Evolutionary conservation across 2,329 filamentous ascomycete species (phyloP).

Genomic region (Sarocladiaceae sp.): DNA sequence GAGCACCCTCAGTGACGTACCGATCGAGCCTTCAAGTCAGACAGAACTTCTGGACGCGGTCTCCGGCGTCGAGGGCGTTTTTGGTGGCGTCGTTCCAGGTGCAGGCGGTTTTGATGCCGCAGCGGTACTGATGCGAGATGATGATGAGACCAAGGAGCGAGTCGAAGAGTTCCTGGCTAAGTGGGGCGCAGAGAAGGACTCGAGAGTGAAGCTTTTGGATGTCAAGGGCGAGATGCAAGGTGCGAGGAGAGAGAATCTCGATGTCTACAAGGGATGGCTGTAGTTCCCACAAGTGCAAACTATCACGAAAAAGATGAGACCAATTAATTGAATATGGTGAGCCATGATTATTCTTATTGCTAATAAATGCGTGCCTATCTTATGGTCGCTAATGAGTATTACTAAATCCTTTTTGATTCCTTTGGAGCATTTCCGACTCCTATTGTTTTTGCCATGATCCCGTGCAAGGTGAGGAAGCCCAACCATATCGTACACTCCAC

Average conservation of each 20-base stretch:
- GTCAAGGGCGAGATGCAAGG: conserved; percentile 74
- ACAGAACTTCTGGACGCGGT: conserved; percentile 79
- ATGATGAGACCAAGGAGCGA: conserved; percentile 54
- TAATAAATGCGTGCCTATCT: conserved; percentile 1
- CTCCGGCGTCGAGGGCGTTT: conserved; percentile 68
- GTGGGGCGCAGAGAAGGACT: conserved; percentile 57
- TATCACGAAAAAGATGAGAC: not conserved
- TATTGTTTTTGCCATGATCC: not conserved
- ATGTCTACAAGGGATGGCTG: conserved; percentile 42
- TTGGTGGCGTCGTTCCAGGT: conserved; percentile 88
- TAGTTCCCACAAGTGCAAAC: conserved; percentile 11
- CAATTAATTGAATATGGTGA: not conserved
- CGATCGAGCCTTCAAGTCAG: conserved; percentile 85
- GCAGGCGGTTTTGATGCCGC: conserved; percentile 93
- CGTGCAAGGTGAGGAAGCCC: not conserved
- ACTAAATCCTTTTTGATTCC: not conserved
- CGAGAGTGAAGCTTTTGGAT: conserved; percentile 62
- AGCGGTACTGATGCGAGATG: conserved; percentile 73
- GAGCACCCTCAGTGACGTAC: conserved; percentile 69
- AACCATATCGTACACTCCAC: no score
- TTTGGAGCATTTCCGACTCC: not conserved
- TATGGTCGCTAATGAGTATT: not conserved
- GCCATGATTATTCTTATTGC: not conserved
- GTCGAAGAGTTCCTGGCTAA: conserved; percentile 59
- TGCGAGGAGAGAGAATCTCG: conserved; percentile 41